Evolutionary conservation across 2,329 filamentous ascomycete species (phyloP), one percentile per base, ranked within the genome.

Genomic region (Atkinsonella hypoxylon): DNA sequence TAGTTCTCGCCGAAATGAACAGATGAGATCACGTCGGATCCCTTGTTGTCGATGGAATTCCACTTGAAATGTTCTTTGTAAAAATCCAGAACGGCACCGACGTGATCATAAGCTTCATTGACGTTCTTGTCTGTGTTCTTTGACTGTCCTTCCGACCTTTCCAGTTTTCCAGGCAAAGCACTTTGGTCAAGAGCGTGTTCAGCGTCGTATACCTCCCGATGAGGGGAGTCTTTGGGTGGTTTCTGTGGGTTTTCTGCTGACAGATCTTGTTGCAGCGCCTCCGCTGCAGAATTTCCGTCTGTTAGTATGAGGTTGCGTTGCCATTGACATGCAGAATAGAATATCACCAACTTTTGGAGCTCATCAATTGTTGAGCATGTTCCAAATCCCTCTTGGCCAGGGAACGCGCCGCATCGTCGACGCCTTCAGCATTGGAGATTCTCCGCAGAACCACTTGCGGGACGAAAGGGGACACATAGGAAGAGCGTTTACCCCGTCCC

Each of bases 11-110:
- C 73, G 57, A 75, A 78, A 55, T 79, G 76, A 18, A 79, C 72
- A n/a, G 69, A 72, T 58, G 71, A 76, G 53, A 73, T 62, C 34
- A 78, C 68, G n/a, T 70, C 63, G 59, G 68, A 65, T 53, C 73
- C 72, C 46, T 70, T 64, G 63, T 76, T 72, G 61, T 79, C 72
- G 50, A 78, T 71, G 0, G 73, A 77, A 30, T 72, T 65, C 70
- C 74, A 77, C 39, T 67, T 59, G 56, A 77, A 78, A 34, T 70
- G 62, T 11, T 73, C 64, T 47, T 65, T 64, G 64, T 76, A 79
- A 57, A 78, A 77, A 20, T 70, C 61, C 41, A 76, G 63, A 0
- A 77, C 74, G 10, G 62, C 61, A 26, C 74, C 74, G 0, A 75
- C 67, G 46, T 76, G 76, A 56, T 77, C 72, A 52, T 67, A 77